These are phyloP conservation scores for Solanum ossicruentum DNA, from an alignment of 257 asterid genomes.

Conservation along the genomic window DNA sequence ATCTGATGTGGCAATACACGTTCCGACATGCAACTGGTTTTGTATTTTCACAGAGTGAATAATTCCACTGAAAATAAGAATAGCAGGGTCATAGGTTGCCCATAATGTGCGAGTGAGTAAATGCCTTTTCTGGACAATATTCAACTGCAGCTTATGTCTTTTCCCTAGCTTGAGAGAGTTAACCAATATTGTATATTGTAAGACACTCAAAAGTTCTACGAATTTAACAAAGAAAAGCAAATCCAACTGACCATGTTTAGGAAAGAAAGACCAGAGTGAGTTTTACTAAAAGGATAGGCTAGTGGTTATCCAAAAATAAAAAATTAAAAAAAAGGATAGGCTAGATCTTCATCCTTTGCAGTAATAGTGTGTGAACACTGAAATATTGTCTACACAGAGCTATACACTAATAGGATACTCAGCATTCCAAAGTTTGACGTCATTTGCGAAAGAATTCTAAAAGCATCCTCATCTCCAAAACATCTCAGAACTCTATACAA, in stretches of 20 bases:
- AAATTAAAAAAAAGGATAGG: background rate
- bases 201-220: background rate
- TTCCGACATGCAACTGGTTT: background rate
- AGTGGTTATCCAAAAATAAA: background rate
- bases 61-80: background rate
- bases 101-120: background rate
- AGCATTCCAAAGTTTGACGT: background rate
- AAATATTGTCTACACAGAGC: background rate
- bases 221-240: background rate
- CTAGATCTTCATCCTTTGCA: background rate
- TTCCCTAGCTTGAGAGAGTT: background rate
- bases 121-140: background rate
- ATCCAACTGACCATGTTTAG: background rate
- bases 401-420: background rate
- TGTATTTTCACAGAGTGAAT: background rate
- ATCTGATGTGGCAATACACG: background rate
- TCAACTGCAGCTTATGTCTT: background rate
- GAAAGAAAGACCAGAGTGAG: background rate
- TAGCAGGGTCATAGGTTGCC: background rate
- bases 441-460: background rate
- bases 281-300: background rate
- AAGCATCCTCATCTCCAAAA: background rate
- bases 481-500: background rate
- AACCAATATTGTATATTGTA: background rate
- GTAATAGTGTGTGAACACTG: background rate